Percentiles rank a stretch among this genome's conserved stretches.
Conservation (phyloP, 140 eudicot species). For the Cichorium intybus region DNA sequence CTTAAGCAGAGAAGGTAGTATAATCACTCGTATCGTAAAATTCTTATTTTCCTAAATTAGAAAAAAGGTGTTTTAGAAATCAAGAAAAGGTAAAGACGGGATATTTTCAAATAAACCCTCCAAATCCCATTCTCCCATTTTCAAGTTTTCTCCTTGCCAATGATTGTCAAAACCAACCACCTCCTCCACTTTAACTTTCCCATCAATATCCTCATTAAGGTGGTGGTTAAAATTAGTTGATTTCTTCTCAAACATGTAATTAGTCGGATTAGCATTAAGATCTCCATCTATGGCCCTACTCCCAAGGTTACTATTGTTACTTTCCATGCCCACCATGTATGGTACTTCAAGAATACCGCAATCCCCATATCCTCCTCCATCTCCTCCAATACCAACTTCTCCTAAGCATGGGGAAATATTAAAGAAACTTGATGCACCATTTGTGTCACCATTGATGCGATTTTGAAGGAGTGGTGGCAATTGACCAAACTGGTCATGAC, state of each 20-base stretch:
- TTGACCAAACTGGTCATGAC: conserved; percentile 28
- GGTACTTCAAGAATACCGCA: conserved; percentile 43
- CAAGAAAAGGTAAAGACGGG: conserved; percentile 68
- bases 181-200: conserved; percentile 52
- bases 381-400: conserved; percentile 20
- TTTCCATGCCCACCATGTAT: conserved; percentile 55
- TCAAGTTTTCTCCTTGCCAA: conserved; percentile 66
- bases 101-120: conserved; percentile 86
- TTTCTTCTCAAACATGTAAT: conserved; percentile 42
- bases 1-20: conserved; percentile 11
- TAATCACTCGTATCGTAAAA: conserved; percentile 16
- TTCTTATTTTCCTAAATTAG: conserved; percentile 17
- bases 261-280: conserved; percentile 10
- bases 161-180: conserved; percentile 51
- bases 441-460: conserved; percentile 20
- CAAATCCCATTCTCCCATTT: conserved; percentile 79
- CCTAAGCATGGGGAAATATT: conserved; percentile 26
- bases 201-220: conserved; percentile 26
- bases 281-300: conserved; percentile 29
- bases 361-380: conserved; percentile 39
- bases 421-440: conserved; percentile 26
- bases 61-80: conserved; percentile 47
- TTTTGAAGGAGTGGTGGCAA: conserved; percentile 38
- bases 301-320: conserved; percentile 39
- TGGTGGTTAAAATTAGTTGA: conserved; percentile 29